Percentiles rank a stretch among this genome's conserved stretches.
phyloP scores from a whole-genome alignment of 257 asterid species.

The Plantago major region DNA sequence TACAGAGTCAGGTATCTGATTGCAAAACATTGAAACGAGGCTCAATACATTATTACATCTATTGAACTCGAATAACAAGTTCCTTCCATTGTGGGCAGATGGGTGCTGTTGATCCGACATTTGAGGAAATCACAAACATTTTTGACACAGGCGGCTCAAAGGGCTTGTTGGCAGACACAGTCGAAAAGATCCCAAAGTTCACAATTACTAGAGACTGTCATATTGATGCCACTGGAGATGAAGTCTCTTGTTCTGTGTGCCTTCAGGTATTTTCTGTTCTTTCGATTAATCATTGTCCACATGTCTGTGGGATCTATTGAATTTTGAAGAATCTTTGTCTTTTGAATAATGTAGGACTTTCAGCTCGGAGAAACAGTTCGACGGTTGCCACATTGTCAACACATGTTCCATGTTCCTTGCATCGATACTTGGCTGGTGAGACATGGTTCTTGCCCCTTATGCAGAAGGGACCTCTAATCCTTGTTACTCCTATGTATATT shows the following conservation, averaged over 20 bases:
- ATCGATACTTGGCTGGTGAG: conserved; percentile 93
- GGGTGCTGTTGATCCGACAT: conserved; percentile 84
- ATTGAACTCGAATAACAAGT: background rate
- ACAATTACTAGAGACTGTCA: conserved; percentile 49
- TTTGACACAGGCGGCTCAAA: conserved; percentile 92
- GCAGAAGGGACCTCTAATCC: conserved; percentile 87
- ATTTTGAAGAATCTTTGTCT: conserved; percentile 1
- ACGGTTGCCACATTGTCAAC: conserved; percentile 85
- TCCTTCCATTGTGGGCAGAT: conserved; percentile 39
- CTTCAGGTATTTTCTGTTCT: conserved; percentile 60
- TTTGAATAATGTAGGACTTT: conserved; percentile 52
- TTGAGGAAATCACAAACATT: conserved; percentile 71
- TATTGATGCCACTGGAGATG: conserved; percentile 71
- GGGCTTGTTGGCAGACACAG: conserved; percentile 77
- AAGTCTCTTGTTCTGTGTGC: conserved; percentile 90
- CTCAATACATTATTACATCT: background rate
- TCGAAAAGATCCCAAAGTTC: conserved; percentile 82
- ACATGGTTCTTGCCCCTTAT: conserved; percentile 96
- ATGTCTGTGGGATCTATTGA: background rate
- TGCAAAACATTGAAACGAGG: background rate
- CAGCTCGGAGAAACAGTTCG: conserved; percentile 84
- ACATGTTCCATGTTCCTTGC: conserved; percentile 91
- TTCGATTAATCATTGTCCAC: no score
- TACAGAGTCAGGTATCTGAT: conserved; percentile 83
- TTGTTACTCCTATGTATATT: conserved; percentile 23